Base-by-base conservation (phyloP, 192 early-diverging fungal genomes). In the Coemansia sp. region DNA sequence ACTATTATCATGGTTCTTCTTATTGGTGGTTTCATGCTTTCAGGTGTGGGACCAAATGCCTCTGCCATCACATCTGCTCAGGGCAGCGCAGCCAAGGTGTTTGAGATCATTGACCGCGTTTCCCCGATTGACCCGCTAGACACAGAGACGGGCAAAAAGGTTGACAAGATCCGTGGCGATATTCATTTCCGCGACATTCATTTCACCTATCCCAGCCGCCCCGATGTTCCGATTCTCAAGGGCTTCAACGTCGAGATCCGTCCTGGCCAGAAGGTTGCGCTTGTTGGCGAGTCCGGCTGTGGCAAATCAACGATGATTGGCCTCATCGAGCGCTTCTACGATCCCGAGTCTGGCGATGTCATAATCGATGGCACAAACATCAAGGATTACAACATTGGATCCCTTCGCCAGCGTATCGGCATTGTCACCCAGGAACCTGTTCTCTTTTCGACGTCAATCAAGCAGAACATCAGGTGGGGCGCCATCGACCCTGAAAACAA, bases 381-480 rank as follows among this genome's bases (percentile, higher is more conserved):
- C 63, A 90, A 87, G 60, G 86, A 91, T 39, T 79, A 87, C 51
- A 93, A 96, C 60, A 73, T 95, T 7, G 73, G 84, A 15, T 93
- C 89, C 75, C 75, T 96, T 42, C 90, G 97, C n/a, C 81, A 83
- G 32, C 88, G 90, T 47, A 93, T 97, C 61, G 95, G 94, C 42
- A 85, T 97, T 45, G 95, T 96, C 49, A 83, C 86, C 10, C 95
- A 95, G 84, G 95, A 96, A 66, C 95, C 95, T 5, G 89, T 95
- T 41, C 79, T 97, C 46, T 97, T 97, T 73, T 88, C 88, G 60
- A 73, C 62, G 4, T 83, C 85, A 55, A 91, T 98, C 59, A 76
- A 76, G 59, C 86, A 95, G 69, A 98, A 98, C 78, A 85, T 98
- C 43, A 60, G 84, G 13, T 86, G 88, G 72, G 92, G 91, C 49